A percentile compares a stretch with the other conserved stretches of the same genome.
Conservation (phyloP, 108 stramenopile species). For the Pseudonitzschia delicatissima region DNA sequence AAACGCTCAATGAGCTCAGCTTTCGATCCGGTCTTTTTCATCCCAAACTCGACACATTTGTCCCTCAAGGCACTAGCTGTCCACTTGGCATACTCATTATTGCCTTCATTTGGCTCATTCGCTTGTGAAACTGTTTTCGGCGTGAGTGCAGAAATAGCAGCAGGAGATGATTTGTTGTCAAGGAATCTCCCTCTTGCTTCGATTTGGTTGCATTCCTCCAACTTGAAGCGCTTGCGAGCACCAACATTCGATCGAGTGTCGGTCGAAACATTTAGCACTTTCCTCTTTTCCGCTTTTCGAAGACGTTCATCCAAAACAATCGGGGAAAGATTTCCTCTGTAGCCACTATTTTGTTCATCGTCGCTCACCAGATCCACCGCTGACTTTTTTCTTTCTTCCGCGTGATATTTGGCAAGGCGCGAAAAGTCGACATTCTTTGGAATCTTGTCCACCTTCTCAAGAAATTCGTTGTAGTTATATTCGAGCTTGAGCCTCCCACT, state of each 20-base stretch:
- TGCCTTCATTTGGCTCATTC: neutral
- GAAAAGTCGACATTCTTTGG: conserved; percentile 25
- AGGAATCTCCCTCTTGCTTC: neutral
- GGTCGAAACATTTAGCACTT: neutral
- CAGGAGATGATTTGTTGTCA: neutral
- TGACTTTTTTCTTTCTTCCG: neutral
- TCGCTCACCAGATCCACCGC: neutral
- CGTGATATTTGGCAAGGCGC: conserved; percentile 19
- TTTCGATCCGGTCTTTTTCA: conserved; percentile 47
- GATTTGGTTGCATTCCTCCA: neutral
- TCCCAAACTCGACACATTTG: conserved; percentile 41
- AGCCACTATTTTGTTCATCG: neutral
- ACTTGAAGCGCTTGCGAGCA: neutral
- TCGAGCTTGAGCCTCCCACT: conserved; percentile 12
- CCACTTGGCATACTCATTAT: conserved; percentile 24
- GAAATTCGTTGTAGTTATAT: conserved; percentile 24
- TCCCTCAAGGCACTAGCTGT: conserved; percentile 37
- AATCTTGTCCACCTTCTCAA: conserved; percentile 14
- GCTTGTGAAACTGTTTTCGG: neutral
- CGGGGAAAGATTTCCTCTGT: neutral
- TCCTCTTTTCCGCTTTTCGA: neutral
- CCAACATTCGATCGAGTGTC: neutral
- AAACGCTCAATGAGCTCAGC: conserved; percentile 51
- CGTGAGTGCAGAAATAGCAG: neutral
- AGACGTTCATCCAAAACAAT: neutral